phyloP scores from a whole-genome alignment of 768 basidiomycete genomes.

The Leccinum fibrillosum region DNA sequence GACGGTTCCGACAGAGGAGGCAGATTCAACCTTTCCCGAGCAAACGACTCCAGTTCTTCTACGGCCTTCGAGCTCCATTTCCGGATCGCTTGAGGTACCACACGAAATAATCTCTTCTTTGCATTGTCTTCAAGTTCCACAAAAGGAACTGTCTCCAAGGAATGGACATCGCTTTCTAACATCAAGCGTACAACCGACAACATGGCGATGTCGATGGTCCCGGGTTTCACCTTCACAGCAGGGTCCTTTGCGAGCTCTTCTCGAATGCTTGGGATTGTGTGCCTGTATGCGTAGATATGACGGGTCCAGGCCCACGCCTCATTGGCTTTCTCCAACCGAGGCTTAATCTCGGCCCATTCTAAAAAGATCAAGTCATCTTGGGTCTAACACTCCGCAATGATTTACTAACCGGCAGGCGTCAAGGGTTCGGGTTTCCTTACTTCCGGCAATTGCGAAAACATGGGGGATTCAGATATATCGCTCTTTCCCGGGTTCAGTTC shows the following conservation, averaged over 20 bases:
- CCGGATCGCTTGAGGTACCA: neutral
- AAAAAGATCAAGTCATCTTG: neutral
- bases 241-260: neutral
- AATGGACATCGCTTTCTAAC: neutral
- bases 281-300: too few relatives aligned
- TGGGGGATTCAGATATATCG: too few relatives aligned
- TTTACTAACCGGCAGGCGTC: slow-evolving; percentile 9
- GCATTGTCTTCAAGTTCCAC: neutral
- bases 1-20: slow-evolving; percentile 5
- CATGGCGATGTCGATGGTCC: slow-evolving; percentile 2
- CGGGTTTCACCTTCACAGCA: slow-evolving; percentile 1
- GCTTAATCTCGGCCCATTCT: slow-evolving; percentile 8
- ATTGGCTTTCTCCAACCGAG: neutral
- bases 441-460: slow-evolving; percentile 2
- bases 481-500: neutral
- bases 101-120: neutral
- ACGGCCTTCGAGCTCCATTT: slow-evolving; percentile 10
- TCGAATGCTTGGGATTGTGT: neutral
- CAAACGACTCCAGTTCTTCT: slow-evolving; percentile 7
- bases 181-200: neutral
- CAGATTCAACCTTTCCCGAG: slow-evolving; percentile 1
- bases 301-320: neutral
- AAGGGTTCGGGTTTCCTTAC: slow-evolving; percentile 3
- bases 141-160: neutral
- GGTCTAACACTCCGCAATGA: neutral